Conservation (phyloP, 768 basidiomycete genomes). For the Lactifluus subvellereus region DNA sequence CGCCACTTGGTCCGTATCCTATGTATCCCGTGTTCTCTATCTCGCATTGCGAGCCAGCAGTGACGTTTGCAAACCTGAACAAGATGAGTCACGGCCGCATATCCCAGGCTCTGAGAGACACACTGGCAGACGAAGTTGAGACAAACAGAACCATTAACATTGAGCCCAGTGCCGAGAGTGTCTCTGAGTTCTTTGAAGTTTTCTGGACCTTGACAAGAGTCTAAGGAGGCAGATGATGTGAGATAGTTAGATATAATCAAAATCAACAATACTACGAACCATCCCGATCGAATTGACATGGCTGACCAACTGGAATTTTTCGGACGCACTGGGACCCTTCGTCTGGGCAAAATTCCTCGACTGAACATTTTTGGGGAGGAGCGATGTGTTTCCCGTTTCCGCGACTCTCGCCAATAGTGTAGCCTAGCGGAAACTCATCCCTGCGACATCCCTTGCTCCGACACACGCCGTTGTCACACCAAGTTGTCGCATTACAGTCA, state of each 20-base stretch:
- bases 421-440: constrained; percentile 77
- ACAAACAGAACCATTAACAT: constrained; percentile 80
- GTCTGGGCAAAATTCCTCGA: constrained; percentile 75
- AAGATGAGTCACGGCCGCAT: not conserved
- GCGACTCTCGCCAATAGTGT: constrained; percentile 28
- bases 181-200: constrained; percentile 62
- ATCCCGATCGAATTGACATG: constrained; percentile 84
- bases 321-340: constrained; percentile 67
- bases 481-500: constrained; percentile 69
- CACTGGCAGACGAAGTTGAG: constrained; percentile 81
- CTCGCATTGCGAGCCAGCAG: constrained; percentile 54
- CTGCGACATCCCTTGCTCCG: constrained; percentile 60
- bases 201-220: constrained; percentile 68
- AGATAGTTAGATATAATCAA: not conserved
- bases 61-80: constrained; percentile 71
- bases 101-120: constrained; percentile 28
- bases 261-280: constrained; percentile 39
- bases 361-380: constrained; percentile 56
- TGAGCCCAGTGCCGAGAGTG: constrained; percentile 56
- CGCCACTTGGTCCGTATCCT: constrained; percentile 50
- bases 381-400: constrained; percentile 24
- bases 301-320: constrained; percentile 52
- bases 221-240: constrained; percentile 35
- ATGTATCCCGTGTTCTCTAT: constrained; percentile 79
- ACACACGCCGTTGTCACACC: constrained; percentile 57